These are phyloP conservation scores for Xylaria scruposa DNA, from an alignment of 495 filamentous ascomycete species.

Conservation along the genomic window DNA sequence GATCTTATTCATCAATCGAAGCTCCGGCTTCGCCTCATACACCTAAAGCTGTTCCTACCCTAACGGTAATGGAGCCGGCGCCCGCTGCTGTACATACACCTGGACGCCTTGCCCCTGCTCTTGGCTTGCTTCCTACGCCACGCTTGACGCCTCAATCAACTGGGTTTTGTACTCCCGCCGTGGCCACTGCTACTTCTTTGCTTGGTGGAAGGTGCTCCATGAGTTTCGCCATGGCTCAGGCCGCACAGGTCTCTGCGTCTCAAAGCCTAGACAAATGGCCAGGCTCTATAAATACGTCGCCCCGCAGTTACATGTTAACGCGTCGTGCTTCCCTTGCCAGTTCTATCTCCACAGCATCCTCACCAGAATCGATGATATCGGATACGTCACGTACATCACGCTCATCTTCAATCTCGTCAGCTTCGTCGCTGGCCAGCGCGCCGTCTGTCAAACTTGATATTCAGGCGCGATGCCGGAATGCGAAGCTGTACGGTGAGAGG, in stretches of 20 bases:
- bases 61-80: slow-evolving; percentile 67
- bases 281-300: slow-evolving; percentile 60
- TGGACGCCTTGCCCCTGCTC: slow-evolving; percentile 55
- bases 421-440: slow-evolving; percentile 69
- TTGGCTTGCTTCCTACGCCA: slow-evolving; percentile 78
- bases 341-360: slow-evolving; percentile 78
- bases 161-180: slow-evolving; percentile 87
- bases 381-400: slow-evolving; percentile 78
- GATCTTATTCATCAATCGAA: slow-evolving; percentile 8
- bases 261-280: slow-evolving; percentile 64
- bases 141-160: slow-evolving; percentile 79
- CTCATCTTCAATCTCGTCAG: slow-evolving; percentile 77
- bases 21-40: slow-evolving; percentile 54
- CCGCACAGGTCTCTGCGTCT: slow-evolving; percentile 66
- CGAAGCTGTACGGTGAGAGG: slow-evolving; percentile 66
- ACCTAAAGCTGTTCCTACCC: slow-evolving; percentile 50
- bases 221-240: slow-evolving; percentile 80
- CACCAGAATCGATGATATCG: slow-evolving; percentile 90
- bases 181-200: slow-evolving; percentile 69
- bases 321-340: slow-evolving; percentile 80
- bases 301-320: slow-evolving; percentile 63
- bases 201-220: slow-evolving; percentile 64
- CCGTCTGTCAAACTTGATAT: slow-evolving; percentile 74
- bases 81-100: slow-evolving; percentile 61
- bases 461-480: slow-evolving; percentile 83